phyloP scores from a whole-genome alignment of 2,329 filamentous ascomycete genomes.

The Mariannaea elegans region DNA sequence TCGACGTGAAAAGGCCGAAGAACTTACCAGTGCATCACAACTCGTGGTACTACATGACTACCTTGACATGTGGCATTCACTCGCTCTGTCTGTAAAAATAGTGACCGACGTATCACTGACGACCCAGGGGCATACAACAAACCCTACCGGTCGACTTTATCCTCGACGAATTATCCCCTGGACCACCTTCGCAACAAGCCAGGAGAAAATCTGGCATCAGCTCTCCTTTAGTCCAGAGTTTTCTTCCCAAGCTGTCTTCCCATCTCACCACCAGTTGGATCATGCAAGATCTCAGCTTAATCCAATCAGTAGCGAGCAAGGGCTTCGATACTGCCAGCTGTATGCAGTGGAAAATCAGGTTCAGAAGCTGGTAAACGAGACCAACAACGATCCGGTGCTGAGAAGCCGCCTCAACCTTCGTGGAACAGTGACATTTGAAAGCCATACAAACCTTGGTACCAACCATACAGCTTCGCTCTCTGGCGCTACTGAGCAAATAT shows the following conservation, averaged over 20 bases:
- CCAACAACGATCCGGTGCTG: constrained; percentile 41
- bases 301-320: constrained; percentile 46
- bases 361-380: constrained; percentile 41
- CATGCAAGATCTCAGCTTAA: constrained; percentile 42
- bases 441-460: constrained; percentile 45
- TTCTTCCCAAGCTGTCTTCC: constrained; percentile 42
- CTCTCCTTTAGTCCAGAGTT: constrained; percentile 34
- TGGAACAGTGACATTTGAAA: constrained; percentile 48
- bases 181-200: constrained; percentile 42
- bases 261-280: constrained; percentile 44
- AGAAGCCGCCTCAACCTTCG: constrained; percentile 42
- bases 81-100: constrained; percentile 43
- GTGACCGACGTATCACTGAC: constrained; percentile 43
- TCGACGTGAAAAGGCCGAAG: constrained; percentile 41
- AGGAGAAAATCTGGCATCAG: constrained; percentile 45
- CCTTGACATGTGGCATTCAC: constrained; percentile 45
- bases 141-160: constrained; percentile 44
- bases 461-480: too few species aligned
- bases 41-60: constrained; percentile 40
- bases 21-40: constrained; percentile 29
- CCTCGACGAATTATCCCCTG: constrained; percentile 49
- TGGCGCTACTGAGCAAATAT: too few species aligned
- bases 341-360: constrained; percentile 48
- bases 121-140: constrained; percentile 46
- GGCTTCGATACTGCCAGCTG: constrained; percentile 45